Evolutionary conservation across 1,284 basidiomycete genomes (phyloP).

Genomic region (Pascua guehoae): DNA sequence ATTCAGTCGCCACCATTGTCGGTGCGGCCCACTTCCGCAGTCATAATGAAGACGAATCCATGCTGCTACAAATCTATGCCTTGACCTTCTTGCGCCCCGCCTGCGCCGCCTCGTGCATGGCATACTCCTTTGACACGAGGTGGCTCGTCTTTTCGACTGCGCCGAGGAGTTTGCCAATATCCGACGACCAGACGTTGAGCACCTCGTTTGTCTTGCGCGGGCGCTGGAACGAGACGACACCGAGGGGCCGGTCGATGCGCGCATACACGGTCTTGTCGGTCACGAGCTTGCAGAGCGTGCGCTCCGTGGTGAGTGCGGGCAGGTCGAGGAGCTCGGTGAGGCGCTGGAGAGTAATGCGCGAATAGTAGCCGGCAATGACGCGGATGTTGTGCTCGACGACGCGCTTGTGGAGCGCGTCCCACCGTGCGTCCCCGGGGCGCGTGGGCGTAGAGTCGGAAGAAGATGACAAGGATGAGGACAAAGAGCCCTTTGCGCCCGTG

Average conservation of each 20-base stretch:
- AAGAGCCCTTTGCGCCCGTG: conserved; percentile 25
- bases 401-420: conserved; percentile 92
- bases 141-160: conserved; percentile 55
- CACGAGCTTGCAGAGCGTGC: conserved; percentile 81
- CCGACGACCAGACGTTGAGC: conserved; percentile 94
- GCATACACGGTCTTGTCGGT: conserved; percentile 90
- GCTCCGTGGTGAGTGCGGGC: conserved; percentile 73
- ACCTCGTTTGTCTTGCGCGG: conserved; percentile 76
- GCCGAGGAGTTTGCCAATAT: conserved; percentile 76
- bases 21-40: too few species aligned
- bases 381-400: conserved; percentile 99
- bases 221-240: conserved; percentile 79
- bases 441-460: background rate
- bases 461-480: background rate
- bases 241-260: conserved; percentile 85
- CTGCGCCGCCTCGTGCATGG: conserved; percentile 45
- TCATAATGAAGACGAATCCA: background rate
- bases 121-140: conserved; percentile 53
- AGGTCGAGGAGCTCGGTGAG: conserved; percentile 87
- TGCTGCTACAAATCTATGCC: conserved; percentile 12
- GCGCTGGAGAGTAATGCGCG: conserved; percentile 78
- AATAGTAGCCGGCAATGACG: conserved; percentile 91
- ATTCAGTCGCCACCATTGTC: too few species aligned
- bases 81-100: conserved; percentile 36
- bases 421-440: conserved; percentile 64